A percentile compares a stretch with the other conserved stretches of the same genome.
phyloP scores from a whole-genome alignment of 140 eudicot genomes.

The Erigeron philadelphicus region DNA sequence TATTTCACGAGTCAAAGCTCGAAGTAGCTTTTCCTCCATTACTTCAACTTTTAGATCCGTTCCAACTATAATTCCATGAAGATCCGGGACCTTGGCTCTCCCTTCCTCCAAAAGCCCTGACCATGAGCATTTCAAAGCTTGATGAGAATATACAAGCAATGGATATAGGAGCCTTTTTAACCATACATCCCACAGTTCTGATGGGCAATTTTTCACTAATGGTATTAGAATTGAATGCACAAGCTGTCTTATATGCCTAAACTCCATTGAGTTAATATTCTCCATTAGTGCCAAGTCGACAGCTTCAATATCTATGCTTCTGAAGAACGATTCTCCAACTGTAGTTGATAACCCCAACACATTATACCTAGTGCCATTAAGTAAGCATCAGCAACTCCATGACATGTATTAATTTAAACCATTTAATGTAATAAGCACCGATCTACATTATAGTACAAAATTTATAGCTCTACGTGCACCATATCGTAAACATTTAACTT shows the following conservation, averaged over 20 bases:
- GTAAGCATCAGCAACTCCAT: slow-evolving; percentile 15
- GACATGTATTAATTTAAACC: neutral
- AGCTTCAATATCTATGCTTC: slow-evolving; percentile 48
- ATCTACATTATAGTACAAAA: neutral
- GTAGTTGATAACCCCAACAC: slow-evolving; percentile 88
- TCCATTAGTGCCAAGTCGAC: slow-evolving; percentile 70
- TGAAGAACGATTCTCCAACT: slow-evolving; percentile 75
- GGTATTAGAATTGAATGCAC: slow-evolving; percentile 71
- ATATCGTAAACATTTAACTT: neutral
- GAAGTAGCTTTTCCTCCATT: slow-evolving; percentile 92
- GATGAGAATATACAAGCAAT: slow-evolving; percentile 46
- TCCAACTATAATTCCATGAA: slow-evolving; percentile 49
- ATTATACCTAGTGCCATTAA: slow-evolving; percentile 53
- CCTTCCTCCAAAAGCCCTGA: slow-evolving; percentile 77
- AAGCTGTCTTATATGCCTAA: slow-evolving; percentile 79
- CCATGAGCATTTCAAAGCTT: slow-evolving; percentile 80
- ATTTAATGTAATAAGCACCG: slow-evolving; percentile 13
- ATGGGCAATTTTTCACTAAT: slow-evolving; percentile 65
- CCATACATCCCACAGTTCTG: slow-evolving; percentile 75
- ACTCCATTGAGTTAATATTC: slow-evolving; percentile 82
- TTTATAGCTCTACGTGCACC: neutral
- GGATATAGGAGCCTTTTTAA: slow-evolving; percentile 78
- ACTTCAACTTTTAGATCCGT: slow-evolving; percentile 86
- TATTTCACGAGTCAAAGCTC: slow-evolving; percentile 84
- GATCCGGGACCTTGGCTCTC: slow-evolving; percentile 85